Conservation (phyloP, 2,329 filamentous ascomycete species). For the Colletotrichum sublineola region DNA sequence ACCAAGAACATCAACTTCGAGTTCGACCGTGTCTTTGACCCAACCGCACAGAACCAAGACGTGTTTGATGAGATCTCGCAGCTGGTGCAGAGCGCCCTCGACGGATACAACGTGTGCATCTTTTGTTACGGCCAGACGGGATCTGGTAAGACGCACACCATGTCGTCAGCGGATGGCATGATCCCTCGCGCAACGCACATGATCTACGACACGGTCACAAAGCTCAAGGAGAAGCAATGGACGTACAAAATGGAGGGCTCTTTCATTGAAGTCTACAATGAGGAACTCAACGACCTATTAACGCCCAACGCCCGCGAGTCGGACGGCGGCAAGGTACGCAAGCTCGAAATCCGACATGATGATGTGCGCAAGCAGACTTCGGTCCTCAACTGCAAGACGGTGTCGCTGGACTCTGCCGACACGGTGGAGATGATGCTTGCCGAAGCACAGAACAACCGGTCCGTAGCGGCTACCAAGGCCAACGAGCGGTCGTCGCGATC, state of each 20-base stretch:
- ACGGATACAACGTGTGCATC: conserved; percentile 98
- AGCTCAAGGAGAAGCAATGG: conserved; percentile 92
- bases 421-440: conserved; percentile 85
- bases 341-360: conserved; percentile 91
- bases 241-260: conserved; percentile 93
- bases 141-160: conserved; percentile 96
- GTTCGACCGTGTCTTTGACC: conserved; percentile 93
- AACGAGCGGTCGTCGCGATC: conserved; percentile 95
- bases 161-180: conserved; percentile 93
- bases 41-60: conserved; percentile 81
- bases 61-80: conserved; percentile 98
- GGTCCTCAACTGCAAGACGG: conserved; percentile 83
- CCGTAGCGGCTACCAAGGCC: conserved; percentile 95
- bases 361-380: conserved; percentile 83
- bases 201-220: conserved; percentile 89
- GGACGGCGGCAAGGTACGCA: conserved; percentile 77
- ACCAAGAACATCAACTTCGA: conserved; percentile 87
- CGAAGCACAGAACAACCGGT: conserved; percentile 86
- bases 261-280: conserved; percentile 98
- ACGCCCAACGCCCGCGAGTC: conserved; percentile 69
- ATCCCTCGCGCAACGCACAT: conserved; percentile 93
- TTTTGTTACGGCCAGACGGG: conserved; percentile 99
- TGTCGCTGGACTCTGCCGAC: conserved; percentile 81
- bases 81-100: conserved; percentile 93
- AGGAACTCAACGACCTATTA: conserved; percentile 93